phyloP scores from a whole-genome alignment of 345 rosid genomes.

The Firmiana major region DNA sequence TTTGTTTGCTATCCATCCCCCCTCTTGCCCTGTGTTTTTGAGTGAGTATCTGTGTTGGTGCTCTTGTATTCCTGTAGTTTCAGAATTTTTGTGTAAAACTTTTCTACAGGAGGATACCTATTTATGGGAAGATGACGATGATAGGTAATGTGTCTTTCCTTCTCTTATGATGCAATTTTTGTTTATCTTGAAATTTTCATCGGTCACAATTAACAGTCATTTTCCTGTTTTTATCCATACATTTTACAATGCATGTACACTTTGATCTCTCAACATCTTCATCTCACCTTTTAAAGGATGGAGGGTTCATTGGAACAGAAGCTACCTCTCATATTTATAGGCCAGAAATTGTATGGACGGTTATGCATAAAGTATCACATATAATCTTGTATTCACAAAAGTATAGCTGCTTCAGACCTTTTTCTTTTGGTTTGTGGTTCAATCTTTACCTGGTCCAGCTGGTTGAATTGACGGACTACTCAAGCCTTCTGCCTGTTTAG shows the following conservation, averaged over 20 bases:
- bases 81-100: not conserved
- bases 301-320: not conserved
- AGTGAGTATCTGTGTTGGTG: not conserved
- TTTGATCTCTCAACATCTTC: not conserved
- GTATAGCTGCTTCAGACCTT: not conserved
- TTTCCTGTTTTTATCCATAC: not conserved
- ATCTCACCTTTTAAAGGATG: not conserved
- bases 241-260: slow-evolving; percentile 2
- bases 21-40: not conserved
- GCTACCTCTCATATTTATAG: not conserved
- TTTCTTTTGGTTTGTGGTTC: not conserved
- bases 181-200: slow-evolving; percentile 2
- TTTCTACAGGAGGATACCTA: slow-evolving; percentile 80
- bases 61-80: slow-evolving; percentile 8
- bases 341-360: not conserved
- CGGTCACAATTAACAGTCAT: not conserved
- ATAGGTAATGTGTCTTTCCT: slow-evolving; percentile 40
- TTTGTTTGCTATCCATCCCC: not conserved
- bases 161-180: slow-evolving; percentile 1
- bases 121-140: slow-evolving; percentile 95
- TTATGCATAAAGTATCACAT: not conserved
- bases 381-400: not conserved
- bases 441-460: not conserved
- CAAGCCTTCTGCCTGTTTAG: not conserved
- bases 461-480: not conserved